Evolutionary conservation across 2,329 filamentous ascomycete species (phyloP), one percentile per base, ranked within the genome.

Genomic region (Metarhizium anisopliae): DNA sequence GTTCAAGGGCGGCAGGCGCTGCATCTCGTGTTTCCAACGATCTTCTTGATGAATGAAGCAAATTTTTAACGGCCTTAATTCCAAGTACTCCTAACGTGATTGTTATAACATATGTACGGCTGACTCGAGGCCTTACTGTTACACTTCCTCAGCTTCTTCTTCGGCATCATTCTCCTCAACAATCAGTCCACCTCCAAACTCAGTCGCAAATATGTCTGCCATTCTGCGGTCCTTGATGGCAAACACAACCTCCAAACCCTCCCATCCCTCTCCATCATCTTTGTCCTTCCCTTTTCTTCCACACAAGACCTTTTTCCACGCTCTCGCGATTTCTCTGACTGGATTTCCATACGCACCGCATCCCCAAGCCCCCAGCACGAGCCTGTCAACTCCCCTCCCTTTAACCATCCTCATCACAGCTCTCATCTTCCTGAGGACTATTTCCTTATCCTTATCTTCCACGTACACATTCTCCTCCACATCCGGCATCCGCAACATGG

Each of bases 261-360:
- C 50, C 53, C 51, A 55, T 7, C 50, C 54, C 32, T 60, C 52
- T 2, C n/a, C 49, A 52, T 16, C 25, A 18, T 52, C 43, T 3
- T 30, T 4, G 13, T 45, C 53, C 13, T 29, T 54, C n/a, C 42
- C 30, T 51, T 51, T 49, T 36, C 47, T 47, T 8, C 52, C 55
- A 13, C 61, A 32, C 1, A 71, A 55, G 1, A 68, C 67, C 42
- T 68, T 69, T 13, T 64, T 63, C 68, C 83, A 87, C 0, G 78
- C 74, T 18, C 70, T 68, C 14, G 83, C 82, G 35, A 86, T 69
- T 65, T 86, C 81, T 1, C 68, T 68, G 0, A 83, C 76, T 0
- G 83, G 84, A 59, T 86, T 86, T 0, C 81, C 82, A 56, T 84
- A 83, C 0, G 81, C 81, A 2, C 83, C 83, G 58, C 82, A 85